Conservation (phyloP, 495 filamentous ascomycete genomes). For the Penicillium alfredii region DNA sequence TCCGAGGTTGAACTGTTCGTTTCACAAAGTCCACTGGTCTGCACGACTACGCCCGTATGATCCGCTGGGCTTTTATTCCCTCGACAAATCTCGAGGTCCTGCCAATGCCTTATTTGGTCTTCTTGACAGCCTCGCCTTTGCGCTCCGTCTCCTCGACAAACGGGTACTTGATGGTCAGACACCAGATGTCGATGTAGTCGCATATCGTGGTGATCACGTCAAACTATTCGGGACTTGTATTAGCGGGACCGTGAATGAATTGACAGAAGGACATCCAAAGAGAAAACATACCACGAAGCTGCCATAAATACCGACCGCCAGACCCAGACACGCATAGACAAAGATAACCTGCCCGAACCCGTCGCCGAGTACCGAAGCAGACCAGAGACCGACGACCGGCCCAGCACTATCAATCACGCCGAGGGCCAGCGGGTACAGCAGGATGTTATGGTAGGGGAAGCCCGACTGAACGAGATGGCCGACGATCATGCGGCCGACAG, state of each 20-base stretch:
- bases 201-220: conserved; percentile 97
- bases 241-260: too few species aligned
- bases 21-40: too few species aligned
- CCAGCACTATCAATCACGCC: conserved; percentile 75
- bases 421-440: conserved; percentile 59
- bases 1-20: conserved; percentile 17
- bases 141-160: conserved; percentile 28
- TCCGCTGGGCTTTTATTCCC: too few species aligned
- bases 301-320: conserved; percentile 80
- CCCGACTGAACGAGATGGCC: conserved; percentile 78
- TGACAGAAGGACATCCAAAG: not conserved
- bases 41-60: too few species aligned
- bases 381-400: conserved; percentile 69
- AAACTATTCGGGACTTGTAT: too few species aligned
- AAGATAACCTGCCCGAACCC: conserved; percentile 78
- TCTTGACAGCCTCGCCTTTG: conserved; percentile 27
- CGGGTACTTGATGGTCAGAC: conserved; percentile 83
- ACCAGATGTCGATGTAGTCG: conserved; percentile 97
- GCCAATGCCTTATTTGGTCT: conserved; percentile 18
- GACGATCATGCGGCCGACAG: conserved; percentile 90
- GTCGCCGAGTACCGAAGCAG: conserved; percentile 60
- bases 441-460: conserved; percentile 84
- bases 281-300: conserved; percentile 71
- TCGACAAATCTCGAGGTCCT: too few species aligned
- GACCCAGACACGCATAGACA: conserved; percentile 74